Conservation (phyloP, 371 early-diverging fungal species). For the Apophysomyces elegans region DNA sequence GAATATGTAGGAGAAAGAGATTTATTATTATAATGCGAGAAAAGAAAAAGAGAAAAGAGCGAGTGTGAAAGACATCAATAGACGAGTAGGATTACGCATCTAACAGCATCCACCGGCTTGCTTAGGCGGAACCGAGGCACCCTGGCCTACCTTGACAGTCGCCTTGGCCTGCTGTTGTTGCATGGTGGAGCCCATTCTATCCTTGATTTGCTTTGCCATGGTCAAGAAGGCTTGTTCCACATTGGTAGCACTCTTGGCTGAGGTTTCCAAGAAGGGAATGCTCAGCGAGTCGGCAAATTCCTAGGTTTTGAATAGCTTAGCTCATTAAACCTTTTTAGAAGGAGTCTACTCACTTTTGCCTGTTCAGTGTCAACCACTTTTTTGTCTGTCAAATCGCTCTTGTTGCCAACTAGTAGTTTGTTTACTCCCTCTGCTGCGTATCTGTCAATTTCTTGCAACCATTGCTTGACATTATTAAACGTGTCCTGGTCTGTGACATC, state of each 20-base stretch:
- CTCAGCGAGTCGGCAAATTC: constrained; percentile 86
- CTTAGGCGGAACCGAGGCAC: constrained; percentile 50
- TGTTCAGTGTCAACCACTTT: constrained; percentile 80
- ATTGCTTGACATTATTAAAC: constrained; percentile 90
- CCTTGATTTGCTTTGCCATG: constrained; percentile 88
- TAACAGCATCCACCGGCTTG: constrained; percentile 55
- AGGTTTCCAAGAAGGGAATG: constrained; percentile 93
- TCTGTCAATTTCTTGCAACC: constrained; percentile 97
- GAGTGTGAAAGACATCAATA: neutral
- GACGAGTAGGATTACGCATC: constrained; percentile 5
- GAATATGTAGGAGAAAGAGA: neutral
- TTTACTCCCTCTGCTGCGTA: constrained; percentile 75
- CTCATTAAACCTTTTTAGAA: constrained; percentile 13
- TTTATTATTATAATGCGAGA: constrained; percentile 10
- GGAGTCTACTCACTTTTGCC: constrained; percentile 57
- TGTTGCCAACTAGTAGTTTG: constrained; percentile 99
- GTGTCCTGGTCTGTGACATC: constrained; percentile 97
- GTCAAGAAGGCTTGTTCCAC: constrained; percentile 97
- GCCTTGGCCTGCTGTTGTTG: constrained; percentile 42
- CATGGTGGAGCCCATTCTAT: constrained; percentile 61
- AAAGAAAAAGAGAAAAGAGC: neutral
- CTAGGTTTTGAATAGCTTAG: constrained; percentile 23
- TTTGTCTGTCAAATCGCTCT: constrained; percentile 94
- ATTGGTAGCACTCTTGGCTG: constrained; percentile 92
- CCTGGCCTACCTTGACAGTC: constrained; percentile 50